Evolutionary conservation across 2,329 filamentous ascomycete species (phyloP), one percentile per base, ranked within the genome.

Genomic region (Botrytis hyacinthi): DNA sequence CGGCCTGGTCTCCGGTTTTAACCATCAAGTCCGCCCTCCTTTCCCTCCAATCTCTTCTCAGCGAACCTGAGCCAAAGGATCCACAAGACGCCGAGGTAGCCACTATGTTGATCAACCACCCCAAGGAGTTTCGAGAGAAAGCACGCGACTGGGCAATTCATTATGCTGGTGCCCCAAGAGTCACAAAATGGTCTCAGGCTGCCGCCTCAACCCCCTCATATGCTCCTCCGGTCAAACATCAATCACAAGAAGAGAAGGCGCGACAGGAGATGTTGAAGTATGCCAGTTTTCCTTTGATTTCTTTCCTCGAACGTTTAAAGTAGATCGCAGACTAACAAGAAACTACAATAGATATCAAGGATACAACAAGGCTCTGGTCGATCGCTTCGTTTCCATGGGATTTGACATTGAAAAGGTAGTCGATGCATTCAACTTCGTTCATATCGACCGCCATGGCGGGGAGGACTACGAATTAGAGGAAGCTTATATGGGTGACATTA

Each of bases 51-150:
- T 95, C 95, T 77, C 90, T 99, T 29, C 92, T 99, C 80, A 94
- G 94, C 83, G 93, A 91, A 29, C 96, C 96, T 5, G 97, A 99
- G 82, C 95, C 96, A 0, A 97, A 95, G 79, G 96, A 99, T 77
- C 96, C 96, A 0, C 96, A 99, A 84, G 96, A 99, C 80, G 95
- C 95, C 57, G 94, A 98, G 82, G 96, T 98, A 1, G 96, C 96
- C 37, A 90, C 88, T 79, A 97, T 98, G 93, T 87, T 98, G 80
- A 86, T 97, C 74, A 88, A 91, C 3, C 88, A 93, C 65, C 94
- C 93, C 0, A 89, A 92, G 66, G 89, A 90, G 73, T 98, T 98
- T 80, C 90, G 93, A 72, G 87, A 90, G 76, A 91, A 92, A 77
- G 96, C 96, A 0, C 90, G 94, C 76, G 93, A 98, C 77, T 99